phyloP scores from a whole-genome alignment of 2,329 filamentous ascomycete genomes.

The Diaporthe sp. region DNA sequence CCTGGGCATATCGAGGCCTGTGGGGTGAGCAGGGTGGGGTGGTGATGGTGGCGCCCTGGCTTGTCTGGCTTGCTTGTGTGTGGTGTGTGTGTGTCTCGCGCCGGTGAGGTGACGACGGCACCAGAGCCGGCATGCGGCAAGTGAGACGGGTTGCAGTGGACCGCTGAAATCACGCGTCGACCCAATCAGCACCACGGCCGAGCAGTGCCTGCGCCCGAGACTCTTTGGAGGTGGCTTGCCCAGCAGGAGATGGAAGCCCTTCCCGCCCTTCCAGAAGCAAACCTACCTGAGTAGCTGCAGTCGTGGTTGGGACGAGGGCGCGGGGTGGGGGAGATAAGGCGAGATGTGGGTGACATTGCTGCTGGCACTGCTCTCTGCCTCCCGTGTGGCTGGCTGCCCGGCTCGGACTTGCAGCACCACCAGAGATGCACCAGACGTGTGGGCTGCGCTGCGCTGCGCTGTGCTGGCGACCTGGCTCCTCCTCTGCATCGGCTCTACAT shows the following conservation, averaged over 20 bases:
- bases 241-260: slow-evolving; percentile 26
- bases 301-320: neutral
- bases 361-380: slow-evolving; percentile 10
- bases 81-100: slow-evolving; percentile 5
- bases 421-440: neutral
- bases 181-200: neutral
- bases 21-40: neutral
- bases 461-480: slow-evolving; percentile 5
- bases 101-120: slow-evolving; percentile 29
- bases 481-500: neutral
- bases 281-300: neutral
- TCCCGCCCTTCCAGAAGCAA: slow-evolving; percentile 36
- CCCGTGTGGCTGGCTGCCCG: slow-evolving; percentile 18
- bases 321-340: slow-evolving; percentile 29
- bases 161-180: neutral
- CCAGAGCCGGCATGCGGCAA: slow-evolving; percentile 29
- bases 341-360: slow-evolving; percentile 24
- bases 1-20: neutral
- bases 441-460: neutral
- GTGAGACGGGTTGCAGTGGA: slow-evolving; percentile 7
- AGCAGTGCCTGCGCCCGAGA: slow-evolving; percentile 16
- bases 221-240: neutral
- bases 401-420: neutral
- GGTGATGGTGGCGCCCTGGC: slow-evolving; percentile 11
- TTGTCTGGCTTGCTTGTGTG: neutral